Base-by-base conservation (phyloP, 768 basidiomycete species). In the Austroboletus festivus region DNA sequence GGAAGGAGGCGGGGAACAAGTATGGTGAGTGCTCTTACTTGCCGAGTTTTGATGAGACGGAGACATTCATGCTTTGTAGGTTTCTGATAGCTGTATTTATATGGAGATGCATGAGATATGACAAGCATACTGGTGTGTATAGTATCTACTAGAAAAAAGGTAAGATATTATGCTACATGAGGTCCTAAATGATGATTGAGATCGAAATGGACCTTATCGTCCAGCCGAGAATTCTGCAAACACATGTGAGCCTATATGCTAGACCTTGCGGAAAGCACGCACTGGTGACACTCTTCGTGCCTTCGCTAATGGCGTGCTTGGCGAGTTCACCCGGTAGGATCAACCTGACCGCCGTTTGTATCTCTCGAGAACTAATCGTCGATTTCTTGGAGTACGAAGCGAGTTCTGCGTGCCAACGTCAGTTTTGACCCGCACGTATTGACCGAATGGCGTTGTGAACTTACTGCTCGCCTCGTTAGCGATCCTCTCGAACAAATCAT, bases 361-460 rank as follows among this genome's bases (percentile, higher is more conserved):
- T 98, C 73, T 98, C 95, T 51, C 95, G 89, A 20, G 93, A 96
- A 18, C 94, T 95, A 69, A 98, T 98, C 38, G 95, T 97, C 3
- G 95, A 96, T 73, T 96, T 95, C 82, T 97, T 95, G 47, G 94
- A 96, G 80, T 98, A 98, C 1, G 91, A 82, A 47, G 94, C 93
- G 63, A 98, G 92, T 73, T 95, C 89, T 92, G 2, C 28, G 28
- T 28, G n/a, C n/a, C n/a, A n/a, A n/a, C 28, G 28, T 28, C 28
- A 28, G 28, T 28, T n/a, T n/a, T n/a, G n/a, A n/a, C n/a, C n/a
- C n/a, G 28, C 7, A 28, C 28, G 12, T 28, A 12, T 28, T 12
- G 12, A 28, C 28, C 12, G 7, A 28, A 28, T 5, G 12, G 12
- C 28, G 28, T 28, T 28, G 28, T 38, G 42, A 31, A 71, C 86